A percentile compares a stretch with the other conserved stretches of the same genome.
Evolutionary conservation across 768 basidiomycete species (phyloP).

Genomic region (Boletus vermiculosoides): DNA sequence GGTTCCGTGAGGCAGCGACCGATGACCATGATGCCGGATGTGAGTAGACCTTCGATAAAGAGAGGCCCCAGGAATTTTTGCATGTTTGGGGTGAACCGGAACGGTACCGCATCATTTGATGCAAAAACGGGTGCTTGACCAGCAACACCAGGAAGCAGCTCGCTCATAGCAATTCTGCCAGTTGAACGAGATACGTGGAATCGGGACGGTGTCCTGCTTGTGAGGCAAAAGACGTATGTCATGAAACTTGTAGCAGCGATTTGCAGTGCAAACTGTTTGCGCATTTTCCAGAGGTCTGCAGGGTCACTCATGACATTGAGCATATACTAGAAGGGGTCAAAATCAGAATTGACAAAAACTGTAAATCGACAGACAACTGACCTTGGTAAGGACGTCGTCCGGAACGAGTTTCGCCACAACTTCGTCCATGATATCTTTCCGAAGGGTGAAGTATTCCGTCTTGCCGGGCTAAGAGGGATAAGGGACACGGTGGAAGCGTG

Average conservation of each 20-base stretch:
- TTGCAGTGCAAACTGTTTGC: conserved; percentile 94
- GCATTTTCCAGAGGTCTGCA: conserved; percentile 91
- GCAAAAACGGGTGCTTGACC: conserved; percentile 60
- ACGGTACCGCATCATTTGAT: conserved; percentile 87
- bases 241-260: conserved; percentile 88
- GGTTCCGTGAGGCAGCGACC: conserved; percentile 88
- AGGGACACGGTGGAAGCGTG: neutral
- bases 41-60: conserved; percentile 86
- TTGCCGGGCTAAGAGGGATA: conserved; percentile 48
- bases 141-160: conserved; percentile 72
- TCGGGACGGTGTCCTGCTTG: conserved; percentile 77
- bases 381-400: conserved; percentile 80
- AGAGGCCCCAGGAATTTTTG: conserved; percentile 89
- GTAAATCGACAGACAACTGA: conserved; percentile 33
- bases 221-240: conserved; percentile 83
- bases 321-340: conserved; percentile 69
- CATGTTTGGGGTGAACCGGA: conserved; percentile 96
- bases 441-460: conserved; percentile 64
- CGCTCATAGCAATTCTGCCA: conserved; percentile 90
- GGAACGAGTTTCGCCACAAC: conserved; percentile 85
- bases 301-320: conserved; percentile 78
- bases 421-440: conserved; percentile 88
- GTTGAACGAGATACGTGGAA: conserved; percentile 90
- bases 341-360: neutral
- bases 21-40: conserved; percentile 86